Evolutionary conservation across 805 yeast species (phyloP).

Genomic region (Metschnikowia baotianmanensis): DNA sequence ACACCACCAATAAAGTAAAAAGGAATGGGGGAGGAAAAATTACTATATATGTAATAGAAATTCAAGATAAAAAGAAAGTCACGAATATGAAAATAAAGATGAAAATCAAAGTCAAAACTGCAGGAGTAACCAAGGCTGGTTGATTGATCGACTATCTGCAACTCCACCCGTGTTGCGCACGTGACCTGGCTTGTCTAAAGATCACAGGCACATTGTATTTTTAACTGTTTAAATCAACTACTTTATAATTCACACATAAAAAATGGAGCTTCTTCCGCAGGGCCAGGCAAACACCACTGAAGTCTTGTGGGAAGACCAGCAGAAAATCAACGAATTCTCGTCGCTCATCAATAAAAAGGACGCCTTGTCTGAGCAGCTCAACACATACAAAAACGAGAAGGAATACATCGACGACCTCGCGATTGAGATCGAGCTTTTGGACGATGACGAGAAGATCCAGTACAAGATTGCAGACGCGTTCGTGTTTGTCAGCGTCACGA

Average conservation of each 20-base stretch:
- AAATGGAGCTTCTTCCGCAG: slow-evolving; percentile 50
- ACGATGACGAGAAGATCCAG: slow-evolving; percentile 64
- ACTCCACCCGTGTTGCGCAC: slow-evolving; percentile 1
- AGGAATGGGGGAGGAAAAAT: no score
- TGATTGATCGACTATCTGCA: no score
- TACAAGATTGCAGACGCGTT: slow-evolving; percentile 84
- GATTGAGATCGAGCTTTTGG: slow-evolving; percentile 81
- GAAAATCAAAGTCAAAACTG: neutral
- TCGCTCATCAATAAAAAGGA: slow-evolving; percentile 74
- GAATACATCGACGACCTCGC: slow-evolving; percentile 86
- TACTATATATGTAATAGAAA: no score
- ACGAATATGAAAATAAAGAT: no score
- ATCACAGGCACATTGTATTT: neutral
- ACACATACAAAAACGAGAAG: slow-evolving; percentile 59
- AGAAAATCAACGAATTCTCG: slow-evolving; percentile 84
- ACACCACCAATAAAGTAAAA: no score
- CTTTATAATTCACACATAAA: neutral
- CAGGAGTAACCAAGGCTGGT: neutral
- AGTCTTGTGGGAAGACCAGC: slow-evolving; percentile 83
- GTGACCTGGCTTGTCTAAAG: slow-evolving; percentile 1
- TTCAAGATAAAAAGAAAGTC: no score
- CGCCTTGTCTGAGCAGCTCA: slow-evolving; percentile 48
- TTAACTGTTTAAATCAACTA: neutral
- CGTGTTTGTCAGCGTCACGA: slow-evolving; percentile 61
- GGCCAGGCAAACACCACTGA: slow-evolving; percentile 56